These are phyloP conservation scores for Eucalyptus paniculata DNA, from an alignment of 345 rosid species.

Conservation along the genomic window DNA sequence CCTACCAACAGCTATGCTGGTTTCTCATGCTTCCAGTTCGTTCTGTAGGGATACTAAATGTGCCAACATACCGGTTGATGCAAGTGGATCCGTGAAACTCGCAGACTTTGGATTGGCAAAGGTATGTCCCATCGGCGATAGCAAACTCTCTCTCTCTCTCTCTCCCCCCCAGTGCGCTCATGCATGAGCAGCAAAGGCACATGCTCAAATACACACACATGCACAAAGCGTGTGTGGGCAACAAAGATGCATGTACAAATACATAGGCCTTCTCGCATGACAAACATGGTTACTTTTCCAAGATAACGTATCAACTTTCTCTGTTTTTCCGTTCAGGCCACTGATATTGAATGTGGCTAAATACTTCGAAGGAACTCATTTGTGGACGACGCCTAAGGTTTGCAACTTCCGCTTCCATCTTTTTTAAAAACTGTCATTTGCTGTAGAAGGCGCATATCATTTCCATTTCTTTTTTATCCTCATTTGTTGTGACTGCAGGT, in stretches of 20 bases:
- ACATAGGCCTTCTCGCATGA: too few species aligned
- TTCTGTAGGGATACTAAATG: too few species aligned
- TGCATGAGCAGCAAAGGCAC: not conserved
- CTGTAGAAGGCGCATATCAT: not conserved
- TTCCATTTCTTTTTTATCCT: not conserved
- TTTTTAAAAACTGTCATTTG: not conserved
- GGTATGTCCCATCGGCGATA: not conserved
- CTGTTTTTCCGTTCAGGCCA: not conserved
- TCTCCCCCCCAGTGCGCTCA: too few species aligned
- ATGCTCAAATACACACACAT: too few species aligned
- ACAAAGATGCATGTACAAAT: too few species aligned
- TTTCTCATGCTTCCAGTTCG: not conserved
- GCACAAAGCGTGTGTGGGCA: not conserved
- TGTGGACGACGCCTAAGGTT: constrained; percentile 59
- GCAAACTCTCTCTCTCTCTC: not conserved
- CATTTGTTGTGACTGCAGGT: constrained; percentile 21
- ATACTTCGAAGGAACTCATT: constrained; percentile 65
- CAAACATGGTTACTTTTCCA: too few species aligned
- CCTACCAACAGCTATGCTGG: not conserved
- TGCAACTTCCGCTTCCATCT: too few species aligned
- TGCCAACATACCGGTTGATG: too few species aligned
- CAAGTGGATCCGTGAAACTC: too few species aligned
- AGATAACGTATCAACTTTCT: not conserved
- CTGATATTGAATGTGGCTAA: constrained; percentile 23
- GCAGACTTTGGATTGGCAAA: too few species aligned